These are phyloP conservation scores for Zygoascus hellenicus DNA, from an alignment of 1,139 yeast genomes.

Conservation along the genomic window DNA sequence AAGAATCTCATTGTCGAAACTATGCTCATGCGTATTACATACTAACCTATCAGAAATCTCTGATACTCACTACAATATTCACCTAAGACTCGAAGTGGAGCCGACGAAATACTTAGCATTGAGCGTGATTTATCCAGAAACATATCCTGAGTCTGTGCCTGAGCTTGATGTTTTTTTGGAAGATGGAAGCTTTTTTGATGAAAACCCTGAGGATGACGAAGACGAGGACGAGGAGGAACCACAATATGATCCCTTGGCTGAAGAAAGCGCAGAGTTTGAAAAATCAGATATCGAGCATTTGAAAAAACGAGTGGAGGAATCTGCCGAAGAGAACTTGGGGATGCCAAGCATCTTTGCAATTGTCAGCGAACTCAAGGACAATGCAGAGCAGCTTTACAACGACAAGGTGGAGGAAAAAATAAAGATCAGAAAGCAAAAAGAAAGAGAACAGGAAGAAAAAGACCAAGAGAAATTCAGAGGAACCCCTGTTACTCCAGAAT, in stretches of 20 bases:
- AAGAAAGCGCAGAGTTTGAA: constrained; percentile 21
- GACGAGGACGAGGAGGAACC: constrained; percentile 29
- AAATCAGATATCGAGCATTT: constrained; percentile 36
- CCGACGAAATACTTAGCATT: constrained; percentile 46
- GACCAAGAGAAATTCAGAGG: constrained; percentile 70
- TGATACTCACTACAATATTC: constrained; percentile 33
- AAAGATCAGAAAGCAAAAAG: constrained; percentile 45
- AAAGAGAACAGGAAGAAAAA: constrained; percentile 59
- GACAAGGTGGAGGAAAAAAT: constrained; percentile 54
- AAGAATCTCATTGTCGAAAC: constrained; percentile 13
- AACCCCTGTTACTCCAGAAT: constrained; percentile 71
- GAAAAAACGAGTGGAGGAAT: constrained; percentile 41
- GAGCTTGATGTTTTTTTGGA: constrained; percentile 41
- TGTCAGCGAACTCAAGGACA: constrained; percentile 70
- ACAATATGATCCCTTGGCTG: constrained; percentile 4
- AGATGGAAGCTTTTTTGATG: constrained; percentile 34
- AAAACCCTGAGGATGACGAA: constrained; percentile 38
- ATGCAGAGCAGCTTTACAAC: constrained; percentile 61
- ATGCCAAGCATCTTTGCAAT: constrained; percentile 84
- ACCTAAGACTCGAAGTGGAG: constrained; percentile 51
- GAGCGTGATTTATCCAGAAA: constrained; percentile 58
- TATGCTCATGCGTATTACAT: not conserved
- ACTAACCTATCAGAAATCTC: constrained; percentile 17
- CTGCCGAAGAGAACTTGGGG: constrained; percentile 69
- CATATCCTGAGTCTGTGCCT: constrained; percentile 70